These are phyloP conservation scores for Corchorus capsularis DNA, from an alignment of 345 rosid species.

Conservation along the genomic window DNA sequence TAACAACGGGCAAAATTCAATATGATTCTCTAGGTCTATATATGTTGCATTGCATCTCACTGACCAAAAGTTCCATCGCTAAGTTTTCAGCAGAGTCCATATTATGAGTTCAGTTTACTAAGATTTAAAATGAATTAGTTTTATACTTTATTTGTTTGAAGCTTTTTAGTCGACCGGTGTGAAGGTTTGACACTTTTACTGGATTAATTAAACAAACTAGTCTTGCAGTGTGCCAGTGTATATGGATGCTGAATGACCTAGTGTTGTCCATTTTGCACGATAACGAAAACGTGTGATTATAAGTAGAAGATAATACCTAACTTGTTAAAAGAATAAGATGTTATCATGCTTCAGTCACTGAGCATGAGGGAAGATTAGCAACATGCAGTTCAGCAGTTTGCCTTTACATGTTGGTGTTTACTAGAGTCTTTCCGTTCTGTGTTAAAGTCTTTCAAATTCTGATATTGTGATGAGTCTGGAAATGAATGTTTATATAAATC, in stretches of 20 bases:
- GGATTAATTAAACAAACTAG: neutral
- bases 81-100: neutral
- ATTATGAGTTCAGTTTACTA: neutral
- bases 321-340: neutral
- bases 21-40: neutral
- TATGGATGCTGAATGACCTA: neutral
- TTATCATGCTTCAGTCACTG: neutral
- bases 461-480: neutral
- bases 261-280: neutral
- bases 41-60: neutral
- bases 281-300: neutral
- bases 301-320: neutral
- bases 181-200: neutral
- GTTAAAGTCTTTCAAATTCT: neutral
- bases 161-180: neutral
- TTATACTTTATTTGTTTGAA: neutral
- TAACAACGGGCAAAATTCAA: neutral
- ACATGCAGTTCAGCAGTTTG: constrained; percentile 5
- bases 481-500: neutral
- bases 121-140: neutral
- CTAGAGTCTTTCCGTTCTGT: neutral
- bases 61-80: too few species aligned
- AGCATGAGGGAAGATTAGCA: neutral
- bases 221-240: neutral
- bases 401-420: neutral